A percentile compares a stretch with the other conserved stretches of the same genome.
Conservation (phyloP, 192 early-diverging fungal genomes). For the Linnemannia elongata region DNA sequence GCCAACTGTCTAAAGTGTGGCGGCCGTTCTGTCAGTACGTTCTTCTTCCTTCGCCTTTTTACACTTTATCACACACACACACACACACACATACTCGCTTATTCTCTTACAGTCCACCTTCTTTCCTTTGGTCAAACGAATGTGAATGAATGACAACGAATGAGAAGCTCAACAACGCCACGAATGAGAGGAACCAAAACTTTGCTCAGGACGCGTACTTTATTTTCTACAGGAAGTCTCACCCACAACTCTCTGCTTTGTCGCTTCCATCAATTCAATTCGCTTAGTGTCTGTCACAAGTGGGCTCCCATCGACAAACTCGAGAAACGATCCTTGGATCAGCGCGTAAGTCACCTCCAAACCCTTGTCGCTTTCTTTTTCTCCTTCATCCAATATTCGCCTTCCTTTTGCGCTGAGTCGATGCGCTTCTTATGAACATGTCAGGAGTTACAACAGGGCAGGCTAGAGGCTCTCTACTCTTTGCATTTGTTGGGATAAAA, state of each 20-base stretch:
- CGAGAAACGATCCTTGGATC: slow-evolving; percentile 55
- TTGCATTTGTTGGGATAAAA: not conserved
- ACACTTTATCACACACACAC: not conserved
- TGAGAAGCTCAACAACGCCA: no score
- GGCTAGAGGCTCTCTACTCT: not conserved
- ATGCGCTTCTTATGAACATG: no score
- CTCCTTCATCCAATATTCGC: not conserved
- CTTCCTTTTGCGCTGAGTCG: not conserved
- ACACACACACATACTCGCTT: not conserved
- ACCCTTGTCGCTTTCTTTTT: not conserved
- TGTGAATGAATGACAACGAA: not conserved
- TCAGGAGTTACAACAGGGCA: not conserved
- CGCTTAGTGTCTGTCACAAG: slow-evolving; percentile 53
- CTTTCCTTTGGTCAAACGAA: not conserved
- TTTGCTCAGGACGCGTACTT: not conserved
- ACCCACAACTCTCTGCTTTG: not conserved
- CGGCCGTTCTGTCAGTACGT: slow-evolving; percentile 64
- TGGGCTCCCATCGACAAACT: slow-evolving; percentile 41
- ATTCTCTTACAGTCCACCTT: not conserved
- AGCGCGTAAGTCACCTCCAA: slow-evolving; percentile 40
- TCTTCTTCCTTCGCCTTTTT: not conserved
- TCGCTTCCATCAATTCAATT: not conserved
- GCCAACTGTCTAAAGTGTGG: slow-evolving; percentile 65
- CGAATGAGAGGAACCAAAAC: no score
- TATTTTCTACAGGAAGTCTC: not conserved